A percentile compares a stretch with the other conserved stretches of the same genome.
Conservation (phyloP, 768 basidiomycete species). For the Sporobolomyces roseus region DNA sequence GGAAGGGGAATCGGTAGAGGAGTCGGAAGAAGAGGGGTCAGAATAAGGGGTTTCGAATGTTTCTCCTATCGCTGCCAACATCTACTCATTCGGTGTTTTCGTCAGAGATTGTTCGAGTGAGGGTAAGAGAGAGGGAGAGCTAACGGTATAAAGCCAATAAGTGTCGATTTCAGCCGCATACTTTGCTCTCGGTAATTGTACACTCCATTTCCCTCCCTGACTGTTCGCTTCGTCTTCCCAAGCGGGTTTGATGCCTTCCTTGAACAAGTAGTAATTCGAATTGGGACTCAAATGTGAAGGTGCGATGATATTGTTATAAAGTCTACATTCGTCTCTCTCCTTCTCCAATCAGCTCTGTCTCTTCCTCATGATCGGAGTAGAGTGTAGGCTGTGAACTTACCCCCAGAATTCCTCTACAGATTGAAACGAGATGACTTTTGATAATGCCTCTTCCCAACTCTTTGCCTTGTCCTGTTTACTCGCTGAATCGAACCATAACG, state of each 20-base stretch:
- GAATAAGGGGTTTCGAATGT: slow-evolving; percentile 84
- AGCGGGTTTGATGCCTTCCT: slow-evolving; percentile 57
- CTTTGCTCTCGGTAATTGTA: slow-evolving; percentile 94
- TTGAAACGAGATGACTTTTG: slow-evolving; percentile 90
- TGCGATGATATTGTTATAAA: slow-evolving; percentile 96
- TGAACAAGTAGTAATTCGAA: slow-evolving; percentile 99
- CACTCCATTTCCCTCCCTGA: slow-evolving; percentile 96
- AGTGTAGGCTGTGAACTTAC: slow-evolving; percentile 53
- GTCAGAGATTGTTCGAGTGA: background rate
- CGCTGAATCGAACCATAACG: slow-evolving; percentile 93
- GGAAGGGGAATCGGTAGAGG: slow-evolving; percentile 46
- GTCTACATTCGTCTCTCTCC: slow-evolving; percentile 51
- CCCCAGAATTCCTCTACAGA: slow-evolving; percentile 99
- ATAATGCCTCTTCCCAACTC: slow-evolving; percentile 98
- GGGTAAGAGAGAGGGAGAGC: slow-evolving; percentile 13
- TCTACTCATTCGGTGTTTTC: slow-evolving; percentile 55
- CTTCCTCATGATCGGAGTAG: background rate
- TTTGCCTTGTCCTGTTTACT: slow-evolving; percentile 64
- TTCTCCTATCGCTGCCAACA: slow-evolving; percentile 99
- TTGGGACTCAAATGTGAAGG: slow-evolving; percentile 88
- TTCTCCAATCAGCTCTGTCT: background rate
- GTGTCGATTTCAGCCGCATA: slow-evolving; percentile 76
- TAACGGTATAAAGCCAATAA: slow-evolving; percentile 97
- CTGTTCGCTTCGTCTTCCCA: slow-evolving; percentile 69
- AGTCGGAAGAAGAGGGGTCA: slow-evolving; percentile 33